A percentile compares a stretch with the other conserved stretches of the same genome.
Conservation (phyloP, 2,329 filamentous ascomycete species). For the Sarocladium oryzae region DNA sequence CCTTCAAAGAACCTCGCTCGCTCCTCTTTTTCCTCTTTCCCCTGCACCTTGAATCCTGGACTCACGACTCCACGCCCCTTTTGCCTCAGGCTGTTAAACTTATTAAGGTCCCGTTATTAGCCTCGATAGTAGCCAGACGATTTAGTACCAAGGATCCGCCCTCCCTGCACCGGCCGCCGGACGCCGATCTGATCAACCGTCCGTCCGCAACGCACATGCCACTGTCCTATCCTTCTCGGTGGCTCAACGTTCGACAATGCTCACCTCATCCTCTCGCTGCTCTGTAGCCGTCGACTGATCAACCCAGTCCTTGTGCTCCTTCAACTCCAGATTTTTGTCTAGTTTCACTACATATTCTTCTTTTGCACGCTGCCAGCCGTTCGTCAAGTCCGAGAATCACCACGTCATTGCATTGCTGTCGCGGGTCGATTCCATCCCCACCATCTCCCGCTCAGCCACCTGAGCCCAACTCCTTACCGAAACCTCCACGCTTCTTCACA, state of each 20-base stretch:
- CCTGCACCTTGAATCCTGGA: too few relatives aligned
- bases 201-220: neutral
- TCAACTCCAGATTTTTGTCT: neutral
- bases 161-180: neutral
- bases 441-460: neutral
- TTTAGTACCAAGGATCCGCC: conserved; percentile 1
- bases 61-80: too few relatives aligned
- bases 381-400: neutral
- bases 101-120: neutral
- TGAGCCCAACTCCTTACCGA: neutral
- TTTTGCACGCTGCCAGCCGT: too few relatives aligned
- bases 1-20: too few relatives aligned
- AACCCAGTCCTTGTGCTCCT: neutral
- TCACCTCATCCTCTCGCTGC: neutral
- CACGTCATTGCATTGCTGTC: neutral
- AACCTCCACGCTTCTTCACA: neutral
- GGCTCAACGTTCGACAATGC: neutral
- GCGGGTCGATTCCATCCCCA: neutral
- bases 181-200: conserved; percentile 2
- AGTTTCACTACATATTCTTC: too few relatives aligned
- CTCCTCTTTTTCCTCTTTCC: too few relatives aligned
- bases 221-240: neutral
- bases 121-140: neutral
- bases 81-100: neutral
- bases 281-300: neutral